Conservation (phyloP, 1,284 basidiomycete species). For the Rhodotorula sp. region DNA sequence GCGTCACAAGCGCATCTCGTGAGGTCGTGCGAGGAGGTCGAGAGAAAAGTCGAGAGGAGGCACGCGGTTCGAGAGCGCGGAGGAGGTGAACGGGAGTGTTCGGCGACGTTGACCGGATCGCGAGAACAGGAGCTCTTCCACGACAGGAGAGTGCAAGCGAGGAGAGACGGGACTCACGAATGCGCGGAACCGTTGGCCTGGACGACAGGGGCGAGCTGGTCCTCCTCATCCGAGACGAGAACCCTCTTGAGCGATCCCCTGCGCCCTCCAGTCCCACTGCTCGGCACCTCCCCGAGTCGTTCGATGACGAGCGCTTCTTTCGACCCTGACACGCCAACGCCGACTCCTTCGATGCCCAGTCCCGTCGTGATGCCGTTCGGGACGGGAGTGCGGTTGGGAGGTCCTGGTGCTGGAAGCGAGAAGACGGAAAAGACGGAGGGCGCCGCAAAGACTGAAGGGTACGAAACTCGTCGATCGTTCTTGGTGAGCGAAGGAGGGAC, state of each 20-base stretch:
- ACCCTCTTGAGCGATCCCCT: conserved; percentile 17
- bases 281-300: neutral
- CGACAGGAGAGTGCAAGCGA: neutral
- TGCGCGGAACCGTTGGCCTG: too few species aligned
- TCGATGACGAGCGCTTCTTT: conserved; percentile 13
- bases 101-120: too few species aligned
- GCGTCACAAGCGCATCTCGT: too few species aligned
- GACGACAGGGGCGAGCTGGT: neutral
- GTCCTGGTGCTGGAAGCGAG: neutral
- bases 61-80: too few species aligned
- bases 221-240: conserved; percentile 4
- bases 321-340: neutral
- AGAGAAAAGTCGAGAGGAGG: too few species aligned
- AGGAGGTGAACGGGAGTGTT: too few species aligned
- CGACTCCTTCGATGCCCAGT: conserved; percentile 1
- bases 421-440: conserved; percentile 3
- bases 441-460: neutral
- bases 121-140: too few species aligned
- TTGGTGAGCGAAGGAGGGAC: neutral
- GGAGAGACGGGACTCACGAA: neutral
- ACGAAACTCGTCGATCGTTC: neutral
- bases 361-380: neutral
- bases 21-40: too few species aligned
- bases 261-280: neutral
- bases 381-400: neutral